A percentile compares a stretch with the other conserved stretches of the same genome.
phyloP scores from a whole-genome alignment of 2,329 filamentous ascomycete genomes.

The Lasiodiplodia theobromae region DNA sequence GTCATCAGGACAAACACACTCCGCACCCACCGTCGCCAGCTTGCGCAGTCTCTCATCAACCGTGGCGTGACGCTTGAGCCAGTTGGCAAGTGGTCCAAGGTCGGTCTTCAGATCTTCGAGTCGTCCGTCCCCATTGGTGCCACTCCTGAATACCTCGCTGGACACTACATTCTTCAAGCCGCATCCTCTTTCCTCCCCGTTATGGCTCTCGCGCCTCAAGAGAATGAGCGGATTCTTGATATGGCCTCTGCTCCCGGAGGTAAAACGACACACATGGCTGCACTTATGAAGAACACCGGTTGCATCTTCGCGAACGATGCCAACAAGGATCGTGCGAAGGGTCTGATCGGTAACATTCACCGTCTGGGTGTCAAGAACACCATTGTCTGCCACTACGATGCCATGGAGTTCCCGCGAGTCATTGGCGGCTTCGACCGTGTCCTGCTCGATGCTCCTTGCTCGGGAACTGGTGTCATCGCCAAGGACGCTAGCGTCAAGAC shows the following conservation, averaged over 20 bases:
- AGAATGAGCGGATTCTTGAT: constrained; percentile 89
- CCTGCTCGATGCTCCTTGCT: constrained; percentile 92
- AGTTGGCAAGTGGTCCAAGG: constrained; percentile 98
- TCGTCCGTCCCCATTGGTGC: constrained; percentile 86
- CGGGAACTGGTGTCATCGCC: constrained; percentile 94
- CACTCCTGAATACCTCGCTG: constrained; percentile 95
- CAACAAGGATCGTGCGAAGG: constrained; percentile 91
- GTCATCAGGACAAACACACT: constrained; percentile 98
- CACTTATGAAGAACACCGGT: constrained; percentile 96
- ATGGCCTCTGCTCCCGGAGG: constrained; percentile 95
- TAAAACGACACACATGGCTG: constrained; percentile 96
- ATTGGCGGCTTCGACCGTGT: constrained; percentile 97
- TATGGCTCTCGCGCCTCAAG: constrained; percentile 94
- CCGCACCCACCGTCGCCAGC: constrained; percentile 75
- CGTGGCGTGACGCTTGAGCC: constrained; percentile 95
- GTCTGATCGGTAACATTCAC: constrained; percentile 97
- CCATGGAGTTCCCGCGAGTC: constrained; percentile 89
- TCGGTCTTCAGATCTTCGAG: constrained; percentile 96
- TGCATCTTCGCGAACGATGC: constrained; percentile 96
- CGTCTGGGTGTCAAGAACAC: constrained; percentile 92
- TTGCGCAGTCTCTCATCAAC: constrained; percentile 94
- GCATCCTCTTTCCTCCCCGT: constrained; percentile 96
- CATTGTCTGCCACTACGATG: constrained; percentile 94
- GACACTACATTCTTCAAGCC: constrained; percentile 97
- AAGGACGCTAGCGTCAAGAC: constrained; percentile 98